Base-by-base conservation (phyloP, 225 moss, liverwort and hornwort genomes). In the Pseudoscleropodium purum region DNA sequence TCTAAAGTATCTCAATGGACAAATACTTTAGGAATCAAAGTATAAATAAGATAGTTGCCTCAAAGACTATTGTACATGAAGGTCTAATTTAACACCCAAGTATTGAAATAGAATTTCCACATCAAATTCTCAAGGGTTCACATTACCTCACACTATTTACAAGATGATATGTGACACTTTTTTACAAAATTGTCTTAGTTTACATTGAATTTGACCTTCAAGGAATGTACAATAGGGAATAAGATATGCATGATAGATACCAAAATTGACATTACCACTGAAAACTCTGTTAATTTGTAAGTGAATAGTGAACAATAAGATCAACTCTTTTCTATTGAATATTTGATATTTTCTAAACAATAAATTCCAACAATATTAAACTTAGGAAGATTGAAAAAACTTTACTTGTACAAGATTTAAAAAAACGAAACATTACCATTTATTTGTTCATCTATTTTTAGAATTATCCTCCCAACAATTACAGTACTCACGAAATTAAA, bases 1-100 rank as follows among this genome's bases (percentile, higher is more conserved):
- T 1, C 0, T 76, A 0, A 20, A 6, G 12, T 12, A 76, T 11
- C 49, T 15, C 20, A 47, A 31, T 7, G 4, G 1, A 2, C 11
- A 12, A 51, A 72, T 45, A 10, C 0, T 33, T 2, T 51, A 0
- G 3, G 0, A 51, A 33, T 2, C 51, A 7, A 2, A 2, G 0
- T 34, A 13, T 0, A 34, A 49, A 33, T 7, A 49, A 2, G 2
- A 7, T 33, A 34, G 23, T 36, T 52, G 15, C 1, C 0, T 1
- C 0, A 14, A 23, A 1, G 15, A 36, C 24, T 59, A 23, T 5
- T 10, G 1, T 59, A 11, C 8, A 4, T 4, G 11, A 59, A 59
- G 23, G 23, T 59, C 4, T 24, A 2, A 59, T 59, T 24, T 11
- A 59, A 10, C 59, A 59, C 24, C 24, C 10, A 24, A 0, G 24